Conservation (phyloP, 371 early-diverging fungal genomes). For the Apophysomyces elegans region DNA sequence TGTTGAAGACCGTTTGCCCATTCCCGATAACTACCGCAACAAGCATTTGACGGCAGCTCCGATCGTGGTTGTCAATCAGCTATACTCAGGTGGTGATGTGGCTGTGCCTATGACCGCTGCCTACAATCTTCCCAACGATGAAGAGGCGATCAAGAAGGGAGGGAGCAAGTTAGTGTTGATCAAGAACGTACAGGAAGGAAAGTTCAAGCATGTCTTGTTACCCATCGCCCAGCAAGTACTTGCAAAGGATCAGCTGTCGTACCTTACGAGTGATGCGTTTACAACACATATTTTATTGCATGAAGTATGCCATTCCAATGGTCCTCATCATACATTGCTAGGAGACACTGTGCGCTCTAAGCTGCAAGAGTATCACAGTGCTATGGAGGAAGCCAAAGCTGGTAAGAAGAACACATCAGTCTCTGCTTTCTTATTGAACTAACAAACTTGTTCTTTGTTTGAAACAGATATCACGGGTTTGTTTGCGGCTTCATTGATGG, state of each 20-base stretch:
- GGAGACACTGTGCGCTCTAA: slow-evolving; percentile 72
- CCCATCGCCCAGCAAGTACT: slow-evolving; percentile 73
- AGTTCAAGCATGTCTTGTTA: slow-evolving; percentile 67
- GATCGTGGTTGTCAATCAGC: slow-evolving; percentile 81
- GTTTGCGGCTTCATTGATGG: slow-evolving; percentile 72
- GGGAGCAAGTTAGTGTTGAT: slow-evolving; percentile 83
- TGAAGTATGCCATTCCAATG: slow-evolving; percentile 82
- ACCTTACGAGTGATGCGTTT: slow-evolving; percentile 75
- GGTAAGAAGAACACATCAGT: slow-evolving; percentile 59
- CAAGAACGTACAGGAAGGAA: slow-evolving; percentile 83
- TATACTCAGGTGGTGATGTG: slow-evolving; percentile 77
- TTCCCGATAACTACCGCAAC: slow-evolving; percentile 77
- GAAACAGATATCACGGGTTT: slow-evolving; percentile 74
- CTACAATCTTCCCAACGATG: slow-evolving; percentile 86
- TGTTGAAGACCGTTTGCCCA: slow-evolving; percentile 74
- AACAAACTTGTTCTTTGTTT: background rate
- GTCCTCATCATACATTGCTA: slow-evolving; percentile 69
- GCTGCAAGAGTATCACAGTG: slow-evolving; percentile 74
- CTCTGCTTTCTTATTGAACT: slow-evolving; percentile 44
- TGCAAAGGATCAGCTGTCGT: slow-evolving; percentile 53
- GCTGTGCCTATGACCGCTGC: slow-evolving; percentile 75
- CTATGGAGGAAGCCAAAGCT: slow-evolving; percentile 86
- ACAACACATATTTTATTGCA: slow-evolving; percentile 81
- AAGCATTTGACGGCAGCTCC: slow-evolving; percentile 70
- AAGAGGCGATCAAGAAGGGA: slow-evolving; percentile 72